phyloP scores from a whole-genome alignment of 2,329 filamentous ascomycete species.

The Arthrobotrys sinensis region DNA sequence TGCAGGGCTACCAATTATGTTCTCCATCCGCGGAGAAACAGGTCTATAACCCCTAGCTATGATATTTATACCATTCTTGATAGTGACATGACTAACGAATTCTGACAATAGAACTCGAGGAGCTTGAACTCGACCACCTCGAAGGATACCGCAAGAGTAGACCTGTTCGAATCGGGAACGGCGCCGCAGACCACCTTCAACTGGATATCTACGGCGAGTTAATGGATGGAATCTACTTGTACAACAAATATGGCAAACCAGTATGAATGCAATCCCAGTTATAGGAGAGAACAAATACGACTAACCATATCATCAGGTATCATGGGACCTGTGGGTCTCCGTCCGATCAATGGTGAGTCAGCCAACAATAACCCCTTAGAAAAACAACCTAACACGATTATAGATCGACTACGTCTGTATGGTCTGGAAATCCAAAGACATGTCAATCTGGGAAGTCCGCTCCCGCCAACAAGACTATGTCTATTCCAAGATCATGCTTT shows the following conservation, averaged over 20 bases:
- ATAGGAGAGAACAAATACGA: background rate
- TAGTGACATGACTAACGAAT: background rate
- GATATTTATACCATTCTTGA: slow-evolving; percentile 74
- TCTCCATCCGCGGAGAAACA: slow-evolving; percentile 81
- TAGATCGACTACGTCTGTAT: slow-evolving; percentile 77
- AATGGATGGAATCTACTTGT: slow-evolving; percentile 83
- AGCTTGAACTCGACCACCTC: slow-evolving; percentile 71
- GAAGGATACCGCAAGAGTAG: slow-evolving; percentile 80
- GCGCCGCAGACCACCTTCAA: slow-evolving; percentile 81
- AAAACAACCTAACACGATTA: background rate
- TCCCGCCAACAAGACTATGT: slow-evolving; percentile 83
- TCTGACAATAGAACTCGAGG: slow-evolving; percentile 40
- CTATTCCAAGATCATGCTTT: slow-evolving; percentile 87
- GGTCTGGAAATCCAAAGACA: slow-evolving; percentile 77
- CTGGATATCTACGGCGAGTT: slow-evolving; percentile 86
- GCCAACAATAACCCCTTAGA: slow-evolving; percentile 13
- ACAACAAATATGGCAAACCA: slow-evolving; percentile 84
- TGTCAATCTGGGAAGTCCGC: slow-evolving; percentile 88
- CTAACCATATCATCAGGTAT: slow-evolving; percentile 64
- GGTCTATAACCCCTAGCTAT: slow-evolving; percentile 73
- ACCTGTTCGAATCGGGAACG: slow-evolving; percentile 83
- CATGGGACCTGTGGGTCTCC: slow-evolving; percentile 82
- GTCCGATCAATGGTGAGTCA: slow-evolving; percentile 77
- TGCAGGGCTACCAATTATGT: slow-evolving; percentile 83
- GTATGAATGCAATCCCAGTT: slow-evolving; percentile 66